A percentile compares a stretch with the other conserved stretches of the same genome.
Evolutionary conservation across 2,329 filamentous ascomycete species (phyloP).

Genomic region (Hansfordia pulvinata): DNA sequence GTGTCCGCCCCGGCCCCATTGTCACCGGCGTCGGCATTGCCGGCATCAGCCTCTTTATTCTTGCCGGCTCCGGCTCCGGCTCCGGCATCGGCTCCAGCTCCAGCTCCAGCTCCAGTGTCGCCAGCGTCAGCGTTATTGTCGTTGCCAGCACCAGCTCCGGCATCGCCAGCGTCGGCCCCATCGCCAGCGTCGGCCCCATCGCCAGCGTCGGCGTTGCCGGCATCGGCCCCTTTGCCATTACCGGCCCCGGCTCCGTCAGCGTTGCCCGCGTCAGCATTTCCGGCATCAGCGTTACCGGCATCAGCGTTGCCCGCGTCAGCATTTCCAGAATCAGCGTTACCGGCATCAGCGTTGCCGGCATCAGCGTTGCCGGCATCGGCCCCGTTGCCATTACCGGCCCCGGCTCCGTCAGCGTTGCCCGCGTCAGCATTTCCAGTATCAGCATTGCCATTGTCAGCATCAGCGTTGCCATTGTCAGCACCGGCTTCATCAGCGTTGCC

Average conservation of each 20-base stretch:
- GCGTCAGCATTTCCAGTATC: not conserved
- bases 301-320: constrained; percentile 1
- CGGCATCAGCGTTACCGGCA: no score
- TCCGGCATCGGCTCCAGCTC: not conserved
- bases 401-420: not conserved
- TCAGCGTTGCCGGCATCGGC: not conserved
- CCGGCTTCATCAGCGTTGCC: not conserved
- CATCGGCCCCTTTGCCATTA: constrained; percentile 2
- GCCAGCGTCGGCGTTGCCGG: constrained; percentile 1
- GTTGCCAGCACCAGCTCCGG: not conserved
- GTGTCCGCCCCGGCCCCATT: not conserved
- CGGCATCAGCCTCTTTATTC: not conserved
- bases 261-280: no score
- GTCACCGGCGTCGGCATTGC: constrained; percentile 3
- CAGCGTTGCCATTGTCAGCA: not conserved
- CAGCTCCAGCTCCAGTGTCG: not conserved
- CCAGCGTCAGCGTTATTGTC: not conserved
- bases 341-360: constrained; percentile 3
- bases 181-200: constrained; percentile 1
- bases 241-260: not conserved
- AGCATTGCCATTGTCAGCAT: constrained; percentile 1
- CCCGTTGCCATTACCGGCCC: not conserved
- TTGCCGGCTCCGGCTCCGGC: not conserved
- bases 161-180: constrained; percentile 1
- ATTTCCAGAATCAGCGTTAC: not conserved